Base-by-base conservation (phyloP, 179 eudicot genomes). In the Beta lomatogona region DNA sequence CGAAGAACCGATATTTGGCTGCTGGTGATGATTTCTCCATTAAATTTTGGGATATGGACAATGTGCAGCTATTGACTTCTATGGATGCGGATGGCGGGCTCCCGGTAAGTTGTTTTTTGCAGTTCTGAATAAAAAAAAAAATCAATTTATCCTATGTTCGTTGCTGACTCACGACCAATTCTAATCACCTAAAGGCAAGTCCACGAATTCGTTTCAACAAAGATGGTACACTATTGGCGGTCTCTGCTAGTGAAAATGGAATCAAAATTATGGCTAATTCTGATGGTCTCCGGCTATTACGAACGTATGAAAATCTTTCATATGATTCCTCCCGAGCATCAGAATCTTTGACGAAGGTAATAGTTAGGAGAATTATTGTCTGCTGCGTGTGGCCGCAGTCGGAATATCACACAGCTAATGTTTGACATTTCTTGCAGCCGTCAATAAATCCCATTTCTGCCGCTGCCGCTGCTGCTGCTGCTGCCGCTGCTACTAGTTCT, bases 31-130 rank as follows among this genome's bases (percentile, higher is more conserved):
- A 95, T 65, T 94, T 89, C 77, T 78, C 90, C 64, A 89, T 95
- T 71, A 95, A 95, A 80, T 89, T 90, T 73, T 95, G 98, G 99
- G 99, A 95, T 86, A 95, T 95, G 99, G 98, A 95, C 86, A 90
- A 90, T 88, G 86, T 85, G 79, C 91, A 89, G 76, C 85, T 96
- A 4, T 80, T 96, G 88, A 94, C 97, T 53, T 85, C 91, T 75
- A 91, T 88, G 74, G 98, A 96, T 77, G 94, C 94, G 53, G 99
- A 94, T 77, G 99, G 99, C 81, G 97, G 95, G 69, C 92, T 96
- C 80, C 94, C 92, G 31, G 99, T 94, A 81, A 91, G 89, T 86
- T 61, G 22, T 46, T n/a, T 58, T 4, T 82, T 67, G 5, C 45
- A n/a, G 12, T 73, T 69, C n/a, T 41, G 16, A 48, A 55, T 1